Base-by-base conservation (phyloP, 106 monocot species). In the Acorus calamus region DNA sequence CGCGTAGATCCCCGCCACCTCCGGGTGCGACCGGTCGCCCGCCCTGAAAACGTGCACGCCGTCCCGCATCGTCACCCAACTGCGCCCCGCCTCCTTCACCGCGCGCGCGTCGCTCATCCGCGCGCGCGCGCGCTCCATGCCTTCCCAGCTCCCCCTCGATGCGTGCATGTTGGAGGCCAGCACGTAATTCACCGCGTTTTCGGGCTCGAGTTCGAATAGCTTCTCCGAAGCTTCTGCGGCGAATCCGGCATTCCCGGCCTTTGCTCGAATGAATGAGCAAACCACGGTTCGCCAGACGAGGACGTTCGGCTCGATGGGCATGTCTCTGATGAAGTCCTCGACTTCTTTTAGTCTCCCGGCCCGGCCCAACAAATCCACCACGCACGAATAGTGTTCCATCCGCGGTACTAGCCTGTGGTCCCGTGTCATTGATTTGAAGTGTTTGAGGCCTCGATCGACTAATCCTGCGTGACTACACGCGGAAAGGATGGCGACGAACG, bases 401-500 rank as follows among this genome's bases (percentile, higher is more conserved):
- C 55, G 64, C 55, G 87, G 92, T 68, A 73, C 44, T 50, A 92
- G 50, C 2, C 73, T 66, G 56, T 84, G 73, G 2, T 71, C 52
- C n/a, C 62, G 61, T 50, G 47, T 67, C 87, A 92, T 92, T 46
- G 73, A 71, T 46, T 87, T 70, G 50, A 92, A 92, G 49, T 62
- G 71, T 7, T 79, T 42, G 50, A 78, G 53, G 13, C 92, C 92
- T 74, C 78, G 44, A 59, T 92, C 73, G n/a, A 92, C 82, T 14
- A 87, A 76, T 2, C 92, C 87, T 53, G 76, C 73, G 73, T 92
- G 92, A 65, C 87, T 92, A 60, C 92, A 92, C 14, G 92, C 92
- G 55, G 84, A 84, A 43, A 92, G 61, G 59, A 92, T 77, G 1
- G 84, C 82, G 41, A 92, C 82, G 71, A 80, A 92, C 4, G 92